Conservation (phyloP, 768 basidiomycete species). For the Russula compacta region DNA sequence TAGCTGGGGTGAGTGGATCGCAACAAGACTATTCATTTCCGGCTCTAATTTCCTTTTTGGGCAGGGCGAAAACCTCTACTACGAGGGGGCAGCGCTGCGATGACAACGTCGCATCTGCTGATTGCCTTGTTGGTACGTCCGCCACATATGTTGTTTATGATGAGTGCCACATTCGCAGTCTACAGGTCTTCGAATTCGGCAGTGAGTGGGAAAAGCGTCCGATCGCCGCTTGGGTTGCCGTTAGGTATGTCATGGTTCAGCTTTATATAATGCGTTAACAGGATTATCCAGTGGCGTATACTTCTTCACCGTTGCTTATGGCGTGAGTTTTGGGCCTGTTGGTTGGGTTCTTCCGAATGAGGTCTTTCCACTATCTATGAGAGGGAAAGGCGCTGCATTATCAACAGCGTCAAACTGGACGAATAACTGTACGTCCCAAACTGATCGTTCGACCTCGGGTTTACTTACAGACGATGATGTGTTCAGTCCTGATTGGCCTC, state of each 20-base stretch:
- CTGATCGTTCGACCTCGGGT: background rate
- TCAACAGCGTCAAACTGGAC: conserved; percentile 83
- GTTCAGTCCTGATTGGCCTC: conserved; percentile 63
- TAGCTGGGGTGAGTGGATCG: conserved; percentile 34
- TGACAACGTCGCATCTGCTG: conserved; percentile 54
- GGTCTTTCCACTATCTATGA: conserved; percentile 69
- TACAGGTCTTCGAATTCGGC: conserved; percentile 41
- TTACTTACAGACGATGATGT: background rate
- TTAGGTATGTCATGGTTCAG: conserved; percentile 38
- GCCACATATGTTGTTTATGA: background rate
- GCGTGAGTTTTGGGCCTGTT: conserved; percentile 68
- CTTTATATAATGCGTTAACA: background rate
- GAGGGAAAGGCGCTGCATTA: conserved; percentile 75
- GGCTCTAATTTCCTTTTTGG: background rate
- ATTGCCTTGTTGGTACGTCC: conserved; percentile 53
- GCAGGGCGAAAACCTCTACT: conserved; percentile 59
- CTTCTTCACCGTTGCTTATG: conserved; percentile 68
- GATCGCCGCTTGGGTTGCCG: conserved; percentile 57
- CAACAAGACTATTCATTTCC: background rate
- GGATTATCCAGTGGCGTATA: conserved; percentile 41
- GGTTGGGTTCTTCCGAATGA: conserved; percentile 82
- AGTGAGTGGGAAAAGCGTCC: conserved; percentile 50
- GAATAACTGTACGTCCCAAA: conserved; percentile 49
- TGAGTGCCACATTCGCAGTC: background rate
- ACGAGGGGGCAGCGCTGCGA: conserved; percentile 52